A percentile compares a stretch with the other conserved stretches of the same genome.
phyloP scores from a whole-genome alignment of 805 yeast genomes.

The Saccharomyces eubayanus region DNA sequence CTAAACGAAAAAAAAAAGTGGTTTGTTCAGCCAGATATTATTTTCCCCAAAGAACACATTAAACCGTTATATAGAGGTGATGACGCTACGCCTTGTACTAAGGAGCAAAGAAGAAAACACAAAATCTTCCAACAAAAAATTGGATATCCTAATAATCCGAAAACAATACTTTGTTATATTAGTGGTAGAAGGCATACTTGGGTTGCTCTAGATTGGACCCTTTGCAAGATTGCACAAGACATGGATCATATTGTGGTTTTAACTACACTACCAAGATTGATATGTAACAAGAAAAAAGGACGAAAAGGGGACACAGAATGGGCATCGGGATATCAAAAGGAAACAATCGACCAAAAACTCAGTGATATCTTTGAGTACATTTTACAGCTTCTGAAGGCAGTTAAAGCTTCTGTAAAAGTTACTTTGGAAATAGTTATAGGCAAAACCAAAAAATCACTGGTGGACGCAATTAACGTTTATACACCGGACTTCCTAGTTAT shows the following conservation, averaged over 20 bases:
- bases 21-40: conserved; percentile 18
- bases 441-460: conserved; percentile 16
- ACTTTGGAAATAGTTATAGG: conserved; percentile 30
- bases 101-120: conserved; percentile 18
- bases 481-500: conserved; percentile 27
- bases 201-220: conserved; percentile 71
- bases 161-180: conserved; percentile 55
- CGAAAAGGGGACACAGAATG: conserved; percentile 15
- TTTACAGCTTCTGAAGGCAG: conserved; percentile 10
- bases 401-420: conserved; percentile 17
- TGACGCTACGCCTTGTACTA: conserved; percentile 21
- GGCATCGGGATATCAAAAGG: conserved; percentile 27
- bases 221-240: conserved; percentile 45
- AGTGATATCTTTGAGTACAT: conserved; percentile 19
- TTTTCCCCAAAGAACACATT: conserved; percentile 9
- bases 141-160: conserved; percentile 25
- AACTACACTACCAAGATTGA: conserved; percentile 32
- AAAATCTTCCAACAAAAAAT: conserved; percentile 15
- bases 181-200: conserved; percentile 71
- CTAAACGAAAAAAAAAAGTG: conserved; percentile 10
- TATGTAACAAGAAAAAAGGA: neutral
- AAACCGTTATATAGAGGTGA: conserved; percentile 5
- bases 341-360: conserved; percentile 16
- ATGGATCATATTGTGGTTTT: conserved; percentile 63
- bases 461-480: conserved; percentile 28